These are phyloP conservation scores for Oryza rufipogon DNA, from an alignment of 176 grass and related monocot species.

Conservation along the genomic window DNA sequence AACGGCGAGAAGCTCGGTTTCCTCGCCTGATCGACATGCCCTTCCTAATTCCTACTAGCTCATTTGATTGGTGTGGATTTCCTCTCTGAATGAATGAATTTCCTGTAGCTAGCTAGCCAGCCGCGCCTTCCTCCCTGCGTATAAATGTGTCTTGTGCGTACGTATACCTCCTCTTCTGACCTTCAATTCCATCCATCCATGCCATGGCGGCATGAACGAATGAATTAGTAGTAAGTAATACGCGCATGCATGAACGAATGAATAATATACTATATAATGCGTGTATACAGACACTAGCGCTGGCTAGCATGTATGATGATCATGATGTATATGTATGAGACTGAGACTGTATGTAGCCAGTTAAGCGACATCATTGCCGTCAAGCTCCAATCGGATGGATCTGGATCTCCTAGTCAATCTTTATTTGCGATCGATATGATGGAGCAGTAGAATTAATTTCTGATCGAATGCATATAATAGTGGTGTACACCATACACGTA, in stretches of 20 bases:
- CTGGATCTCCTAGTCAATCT: background rate
- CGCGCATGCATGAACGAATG: background rate
- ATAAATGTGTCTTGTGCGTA: background rate
- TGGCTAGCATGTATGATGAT: background rate
- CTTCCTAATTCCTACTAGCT: background rate
- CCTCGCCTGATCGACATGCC: slow-evolving; percentile 58
- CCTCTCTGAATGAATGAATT: background rate
- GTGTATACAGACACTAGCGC: background rate
- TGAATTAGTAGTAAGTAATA: background rate
- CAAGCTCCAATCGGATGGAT: background rate
- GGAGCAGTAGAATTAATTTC: background rate
- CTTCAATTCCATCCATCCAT: background rate
- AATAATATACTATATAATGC: background rate
- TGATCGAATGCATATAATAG: background rate
- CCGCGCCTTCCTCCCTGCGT: background rate
- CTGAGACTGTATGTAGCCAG: background rate
- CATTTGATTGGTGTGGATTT: background rate
- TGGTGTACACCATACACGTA: background rate
- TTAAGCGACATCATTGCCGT: background rate
- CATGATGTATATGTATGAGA: background rate
- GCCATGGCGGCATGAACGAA: background rate
- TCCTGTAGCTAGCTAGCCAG: background rate
- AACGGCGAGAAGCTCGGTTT: slow-evolving; percentile 98
- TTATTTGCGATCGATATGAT: background rate
- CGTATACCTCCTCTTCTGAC: background rate